These are phyloP conservation scores for Penicillium macrosclerotiorum DNA, from an alignment of 495 filamentous ascomycete species.

Conservation along the genomic window DNA sequence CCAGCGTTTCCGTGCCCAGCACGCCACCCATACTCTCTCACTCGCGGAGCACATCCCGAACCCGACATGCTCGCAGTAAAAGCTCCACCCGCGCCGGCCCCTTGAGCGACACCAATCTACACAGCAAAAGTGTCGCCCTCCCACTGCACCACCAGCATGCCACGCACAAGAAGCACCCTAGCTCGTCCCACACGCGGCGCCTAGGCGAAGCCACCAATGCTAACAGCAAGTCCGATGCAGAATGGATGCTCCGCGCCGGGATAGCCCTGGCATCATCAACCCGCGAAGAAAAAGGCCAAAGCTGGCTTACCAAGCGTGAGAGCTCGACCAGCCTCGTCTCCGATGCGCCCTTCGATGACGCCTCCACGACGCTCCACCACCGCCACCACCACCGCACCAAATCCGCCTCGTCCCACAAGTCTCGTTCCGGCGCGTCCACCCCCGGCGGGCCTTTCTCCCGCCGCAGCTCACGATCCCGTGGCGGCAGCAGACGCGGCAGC, in stretches of 20 bases:
- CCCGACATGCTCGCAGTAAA: slow-evolving; percentile 38
- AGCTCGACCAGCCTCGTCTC: slow-evolving; percentile 67
- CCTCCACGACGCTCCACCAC: not conserved
- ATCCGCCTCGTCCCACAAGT: slow-evolving; percentile 22
- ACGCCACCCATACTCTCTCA: slow-evolving; percentile 49
- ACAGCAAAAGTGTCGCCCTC: slow-evolving; percentile 20
- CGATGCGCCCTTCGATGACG: slow-evolving; percentile 27
- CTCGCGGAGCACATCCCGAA: slow-evolving; percentile 45
- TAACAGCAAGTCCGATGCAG: slow-evolving; percentile 46
- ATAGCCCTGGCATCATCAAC: slow-evolving; percentile 67
- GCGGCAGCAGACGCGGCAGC: slow-evolving; percentile 33
- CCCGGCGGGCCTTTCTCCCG: slow-evolving; percentile 32
- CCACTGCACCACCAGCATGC: slow-evolving; percentile 25
- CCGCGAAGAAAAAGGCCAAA: slow-evolving; percentile 74
- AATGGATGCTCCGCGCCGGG: slow-evolving; percentile 75
- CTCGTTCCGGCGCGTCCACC: slow-evolving; percentile 40
- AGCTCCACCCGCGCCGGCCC: slow-evolving; percentile 31
- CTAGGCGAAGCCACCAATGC: slow-evolving; percentile 4
- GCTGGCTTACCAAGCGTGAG: slow-evolving; percentile 71
- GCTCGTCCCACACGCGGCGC: slow-evolving; percentile 5
- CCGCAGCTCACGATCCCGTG: slow-evolving; percentile 32
- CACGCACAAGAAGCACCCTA: slow-evolving; percentile 13
- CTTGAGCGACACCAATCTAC: slow-evolving; percentile 38
- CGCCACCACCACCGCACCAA: slow-evolving; percentile 26
- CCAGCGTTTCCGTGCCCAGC: slow-evolving; percentile 44